Base-by-base conservation (phyloP, 1,284 basidiomycete species). In the Testicularia cyperi region DNA sequence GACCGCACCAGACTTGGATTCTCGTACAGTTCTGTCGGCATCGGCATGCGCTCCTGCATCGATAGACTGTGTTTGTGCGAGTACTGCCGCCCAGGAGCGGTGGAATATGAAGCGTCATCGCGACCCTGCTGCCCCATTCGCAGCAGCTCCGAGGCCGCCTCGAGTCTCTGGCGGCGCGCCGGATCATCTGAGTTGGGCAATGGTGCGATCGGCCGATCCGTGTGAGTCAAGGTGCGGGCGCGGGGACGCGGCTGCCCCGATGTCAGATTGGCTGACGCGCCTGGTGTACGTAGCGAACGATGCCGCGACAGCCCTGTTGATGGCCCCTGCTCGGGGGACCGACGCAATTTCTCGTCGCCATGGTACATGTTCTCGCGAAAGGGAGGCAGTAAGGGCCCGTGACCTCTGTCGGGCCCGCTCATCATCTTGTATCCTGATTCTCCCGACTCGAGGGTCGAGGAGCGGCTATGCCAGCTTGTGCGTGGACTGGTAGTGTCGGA, bases 401-500 rank as follows among this genome's bases (percentile, higher is more conserved):
- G 38, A 4, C 32, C 21, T 24, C 53, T 47, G 12, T 63, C 57
- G n/a, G n/a, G n/a, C 22, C 33, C 22, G 25, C 43, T 31, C 16
- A 39, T 37, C 52, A 47, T 56, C 33, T 62, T 63, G 39, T 55
- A 46, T 4, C 48, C 42, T n/a, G 60, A 44, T n/a, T 67, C 64
- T 30, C 51, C 47, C 2, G 61, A 64, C 20, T 67, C 64, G 34
- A 67, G 46, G 12, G 64, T 67, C 19, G 64, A 67, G 1, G 64
- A 64, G 22, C 61, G 53, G 35, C 64, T 67, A 38, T 64, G 64
- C 64, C 64, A 67, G 43, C 61, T 57, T 27, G 61, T 63, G 24
- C 60, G 45, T 16, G 60, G 58, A 29, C 58, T 62, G 3, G 53
- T 66, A 33, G 20, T 49, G 12, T 43, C 44, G 9, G 54, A 65